Evolutionary conservation across 306 rosid genomes (phyloP).

Genomic region (Rosa persica): DNA sequence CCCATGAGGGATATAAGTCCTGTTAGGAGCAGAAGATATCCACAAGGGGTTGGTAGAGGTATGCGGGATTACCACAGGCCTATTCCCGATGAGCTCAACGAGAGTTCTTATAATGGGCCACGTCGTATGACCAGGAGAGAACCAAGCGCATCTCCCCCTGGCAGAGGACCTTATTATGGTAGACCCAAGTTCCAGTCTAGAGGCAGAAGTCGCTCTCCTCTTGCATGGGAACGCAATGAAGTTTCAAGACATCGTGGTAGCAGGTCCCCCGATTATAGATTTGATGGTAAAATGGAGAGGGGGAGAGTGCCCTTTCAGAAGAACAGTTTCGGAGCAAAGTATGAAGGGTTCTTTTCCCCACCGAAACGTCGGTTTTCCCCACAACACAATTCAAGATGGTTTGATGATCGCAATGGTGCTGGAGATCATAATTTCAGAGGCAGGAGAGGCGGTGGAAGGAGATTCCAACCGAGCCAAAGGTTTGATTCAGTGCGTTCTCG

Average conservation of each 20-base stretch:
- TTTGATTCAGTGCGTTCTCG: slow-evolving; percentile 25
- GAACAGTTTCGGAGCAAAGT: slow-evolving; percentile 29
- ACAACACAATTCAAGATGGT: slow-evolving; percentile 31
- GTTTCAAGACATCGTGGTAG: slow-evolving; percentile 27
- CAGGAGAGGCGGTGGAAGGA: slow-evolving; percentile 27
- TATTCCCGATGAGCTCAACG: slow-evolving; percentile 24
- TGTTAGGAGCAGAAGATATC: slow-evolving; percentile 40
- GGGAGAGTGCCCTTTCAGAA: slow-evolving; percentile 33
- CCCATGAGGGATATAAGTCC: slow-evolving; percentile 33
- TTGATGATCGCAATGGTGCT: slow-evolving; percentile 24
- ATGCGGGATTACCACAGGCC: slow-evolving; percentile 29
- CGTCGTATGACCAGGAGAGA: slow-evolving; percentile 35
- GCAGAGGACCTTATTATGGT: slow-evolving; percentile 30
- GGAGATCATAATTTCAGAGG: slow-evolving; percentile 32
- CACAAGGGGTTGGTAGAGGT: slow-evolving; percentile 31
- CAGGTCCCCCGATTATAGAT: slow-evolving; percentile 39
- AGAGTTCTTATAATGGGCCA: slow-evolving; percentile 30
- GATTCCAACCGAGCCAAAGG: slow-evolving; percentile 30
- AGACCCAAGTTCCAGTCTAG: slow-evolving; percentile 35
- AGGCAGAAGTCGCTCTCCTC: slow-evolving; percentile 42
- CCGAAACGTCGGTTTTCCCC: slow-evolving; percentile 32
- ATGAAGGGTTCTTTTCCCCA: slow-evolving; percentile 29
- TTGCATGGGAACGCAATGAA: slow-evolving; percentile 28
- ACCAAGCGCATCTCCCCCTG: slow-evolving; percentile 25
- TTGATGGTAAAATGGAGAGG: slow-evolving; percentile 30